A percentile compares a stretch with the other conserved stretches of the same genome.
phyloP scores from a whole-genome alignment of 2,329 filamentous ascomycete genomes.

The Geoglossum cookeanum region DNA sequence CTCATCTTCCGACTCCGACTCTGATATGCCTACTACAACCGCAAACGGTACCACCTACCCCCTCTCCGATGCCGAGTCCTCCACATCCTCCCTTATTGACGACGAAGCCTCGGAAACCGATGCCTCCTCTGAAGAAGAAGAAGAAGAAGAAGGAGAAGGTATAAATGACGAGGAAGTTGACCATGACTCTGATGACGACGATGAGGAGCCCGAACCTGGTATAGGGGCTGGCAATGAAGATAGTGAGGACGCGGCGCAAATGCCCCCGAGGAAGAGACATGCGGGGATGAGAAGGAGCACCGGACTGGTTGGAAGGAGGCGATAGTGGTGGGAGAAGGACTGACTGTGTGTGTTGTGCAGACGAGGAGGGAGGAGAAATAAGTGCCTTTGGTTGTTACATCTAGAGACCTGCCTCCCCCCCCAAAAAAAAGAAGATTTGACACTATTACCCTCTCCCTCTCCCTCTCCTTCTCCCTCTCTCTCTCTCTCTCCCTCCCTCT shows the following conservation, averaged over 20 bases:
- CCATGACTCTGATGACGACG: slow-evolving; percentile 24
- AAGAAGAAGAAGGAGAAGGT: slow-evolving; percentile 36
- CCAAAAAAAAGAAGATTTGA: no score
- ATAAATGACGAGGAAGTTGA: slow-evolving; percentile 39
- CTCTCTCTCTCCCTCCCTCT: no score
- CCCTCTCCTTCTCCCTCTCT: no score
- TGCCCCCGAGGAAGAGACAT: neutral
- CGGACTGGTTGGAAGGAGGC: neutral
- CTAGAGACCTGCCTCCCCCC: no score
- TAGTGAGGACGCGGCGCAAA: neutral
- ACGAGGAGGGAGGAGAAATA: neutral
- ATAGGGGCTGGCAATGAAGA: neutral
- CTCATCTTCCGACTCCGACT: slow-evolving; percentile 17
- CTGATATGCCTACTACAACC: slow-evolving; percentile 19
- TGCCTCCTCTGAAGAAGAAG: slow-evolving; percentile 26
- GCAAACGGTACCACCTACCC: neutral
- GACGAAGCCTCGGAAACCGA: slow-evolving; percentile 25
- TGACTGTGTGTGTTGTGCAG: no score
- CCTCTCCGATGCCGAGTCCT: neutral
- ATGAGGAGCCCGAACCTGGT: slow-evolving; percentile 9
- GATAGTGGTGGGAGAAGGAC: neutral
- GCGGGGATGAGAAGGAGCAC: neutral
- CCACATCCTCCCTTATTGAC: slow-evolving; percentile 18
- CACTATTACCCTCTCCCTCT: no score
- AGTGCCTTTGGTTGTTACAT: no score